A percentile compares a stretch with the other conserved stretches of the same genome.
Evolutionary conservation across 305 asterid genomes (phyloP).

Genomic region (Fraxinus paxiana): DNA sequence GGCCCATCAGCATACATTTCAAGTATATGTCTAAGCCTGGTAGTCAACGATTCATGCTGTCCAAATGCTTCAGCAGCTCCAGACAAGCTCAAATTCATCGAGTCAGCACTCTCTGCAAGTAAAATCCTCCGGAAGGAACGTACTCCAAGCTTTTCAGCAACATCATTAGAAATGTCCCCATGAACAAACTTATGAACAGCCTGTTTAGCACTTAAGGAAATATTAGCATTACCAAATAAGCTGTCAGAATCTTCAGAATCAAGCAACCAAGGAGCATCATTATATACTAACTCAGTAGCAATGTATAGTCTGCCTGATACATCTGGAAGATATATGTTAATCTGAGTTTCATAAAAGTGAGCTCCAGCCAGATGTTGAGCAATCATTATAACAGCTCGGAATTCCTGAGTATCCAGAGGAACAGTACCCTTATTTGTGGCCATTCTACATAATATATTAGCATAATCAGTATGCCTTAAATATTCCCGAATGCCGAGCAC

Average conservation of each 20-base stretch:
- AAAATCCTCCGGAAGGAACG: slow-evolving; percentile 83
- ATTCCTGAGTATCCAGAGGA: slow-evolving; percentile 77
- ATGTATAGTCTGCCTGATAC: slow-evolving; percentile 61
- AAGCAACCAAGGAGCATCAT: slow-evolving; percentile 98
- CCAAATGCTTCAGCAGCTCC: slow-evolving; percentile 99
- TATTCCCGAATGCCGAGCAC: slow-evolving; percentile 80
- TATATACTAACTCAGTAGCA: slow-evolving; percentile 70
- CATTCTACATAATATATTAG: slow-evolving; percentile 71
- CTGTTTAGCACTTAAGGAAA: slow-evolving; percentile 52
- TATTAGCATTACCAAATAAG: slow-evolving; percentile 46
- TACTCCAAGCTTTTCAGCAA: slow-evolving; percentile 96
- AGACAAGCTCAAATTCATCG: slow-evolving; percentile 91
- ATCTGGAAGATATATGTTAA: slow-evolving; percentile 76
- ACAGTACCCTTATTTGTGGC: slow-evolving; percentile 60
- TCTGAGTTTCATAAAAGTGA: slow-evolving; percentile 55
- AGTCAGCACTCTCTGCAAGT: slow-evolving; percentile 96
- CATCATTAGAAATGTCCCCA: slow-evolving; percentile 90
- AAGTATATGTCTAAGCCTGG: slow-evolving; percentile 93
- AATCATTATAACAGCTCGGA: slow-evolving; percentile 74
- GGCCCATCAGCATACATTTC: slow-evolving; percentile 99
- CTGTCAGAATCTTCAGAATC: slow-evolving; percentile 63
- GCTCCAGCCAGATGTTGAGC: slow-evolving; percentile 91
- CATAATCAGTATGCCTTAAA: slow-evolving; percentile 75
- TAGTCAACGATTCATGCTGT: slow-evolving; percentile 93
- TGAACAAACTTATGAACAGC: slow-evolving; percentile 80